Evolutionary conservation across 805 yeast species (phyloP).

Genomic region (Candida adriatica): DNA sequence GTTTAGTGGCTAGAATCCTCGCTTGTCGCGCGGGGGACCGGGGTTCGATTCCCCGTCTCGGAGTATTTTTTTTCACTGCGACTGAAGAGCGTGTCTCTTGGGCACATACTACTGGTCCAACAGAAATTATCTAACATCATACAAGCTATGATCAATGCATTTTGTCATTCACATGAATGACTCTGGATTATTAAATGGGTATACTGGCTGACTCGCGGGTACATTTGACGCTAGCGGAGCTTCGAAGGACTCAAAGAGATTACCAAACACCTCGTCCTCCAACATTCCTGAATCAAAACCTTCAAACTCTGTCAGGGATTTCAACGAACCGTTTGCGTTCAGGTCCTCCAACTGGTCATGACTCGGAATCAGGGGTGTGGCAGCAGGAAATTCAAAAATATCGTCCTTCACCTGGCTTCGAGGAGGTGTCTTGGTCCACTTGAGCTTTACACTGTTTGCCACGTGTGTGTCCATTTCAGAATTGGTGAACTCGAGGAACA

Average conservation of each 20-base stretch:
- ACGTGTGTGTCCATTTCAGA: constrained; percentile 2
- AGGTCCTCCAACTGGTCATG: constrained; percentile 2
- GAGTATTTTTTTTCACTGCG: constrained; percentile 10
- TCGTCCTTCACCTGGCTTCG: not conserved
- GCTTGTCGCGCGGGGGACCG: constrained; percentile 24
- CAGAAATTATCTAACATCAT: no score
- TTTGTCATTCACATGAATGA: not conserved
- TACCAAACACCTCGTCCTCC: constrained; percentile 8
- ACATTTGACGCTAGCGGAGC: constrained; percentile 22
- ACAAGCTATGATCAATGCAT: not conserved
- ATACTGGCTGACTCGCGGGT: not conserved
- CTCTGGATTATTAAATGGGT: no score
- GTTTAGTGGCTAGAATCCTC: constrained; percentile 23
- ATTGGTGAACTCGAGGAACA: constrained; percentile 8
- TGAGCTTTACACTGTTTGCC: not conserved
- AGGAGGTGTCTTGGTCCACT: constrained; percentile 1
- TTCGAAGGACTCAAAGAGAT: constrained; percentile 18
- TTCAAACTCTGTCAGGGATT: constrained; percentile 2
- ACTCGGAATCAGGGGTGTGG: constrained; percentile 1
- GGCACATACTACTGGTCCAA: not conserved
- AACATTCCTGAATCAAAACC: constrained; percentile 3
- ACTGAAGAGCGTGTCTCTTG: not conserved
- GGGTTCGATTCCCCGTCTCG: constrained; percentile 24
- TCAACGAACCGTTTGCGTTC: constrained; percentile 1
- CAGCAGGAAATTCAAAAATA: not conserved